Percentiles rank a stretch among this genome's conserved stretches.
Evolutionary conservation across 495 filamentous ascomycete species (phyloP).

Genomic region (Aspergillus indologenus): DNA sequence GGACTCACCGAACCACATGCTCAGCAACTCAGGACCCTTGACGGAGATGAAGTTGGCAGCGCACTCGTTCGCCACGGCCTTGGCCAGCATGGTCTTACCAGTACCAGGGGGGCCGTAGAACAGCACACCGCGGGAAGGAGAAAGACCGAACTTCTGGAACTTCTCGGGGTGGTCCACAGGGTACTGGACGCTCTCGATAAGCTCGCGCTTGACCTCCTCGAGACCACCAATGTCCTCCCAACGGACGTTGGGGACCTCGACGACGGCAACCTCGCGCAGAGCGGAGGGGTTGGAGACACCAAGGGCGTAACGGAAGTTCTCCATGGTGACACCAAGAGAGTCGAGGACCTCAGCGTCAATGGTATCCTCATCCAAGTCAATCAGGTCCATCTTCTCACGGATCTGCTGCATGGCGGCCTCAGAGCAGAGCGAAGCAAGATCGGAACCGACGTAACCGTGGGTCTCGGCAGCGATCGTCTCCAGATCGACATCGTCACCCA

Average conservation of each 20-base stretch:
- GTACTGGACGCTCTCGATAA: conserved; percentile 98
- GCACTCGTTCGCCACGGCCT: conserved; percentile 98
- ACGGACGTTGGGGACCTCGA: conserved; percentile 97
- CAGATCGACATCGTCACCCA: conserved; percentile 93
- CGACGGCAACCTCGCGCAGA: conserved; percentile 96
- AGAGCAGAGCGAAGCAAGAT: conserved; percentile 97
- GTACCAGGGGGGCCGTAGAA: conserved; percentile 99
- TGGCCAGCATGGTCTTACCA: conserved; percentile 99
- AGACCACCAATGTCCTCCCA: conserved; percentile 99
- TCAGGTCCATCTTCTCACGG: conserved; percentile 99
- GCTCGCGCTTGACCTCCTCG: conserved; percentile 97
- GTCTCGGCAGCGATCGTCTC: conserved; percentile 97
- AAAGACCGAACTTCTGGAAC: conserved; percentile 99
- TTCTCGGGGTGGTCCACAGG: conserved; percentile 99
- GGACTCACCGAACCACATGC: conserved; percentile 99
- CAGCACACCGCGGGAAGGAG: conserved; percentile 94
- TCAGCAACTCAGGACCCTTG: conserved; percentile 95
- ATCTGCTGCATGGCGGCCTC: conserved; percentile 99
- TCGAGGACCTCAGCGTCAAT: conserved; percentile 98
- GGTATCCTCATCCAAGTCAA: conserved; percentile 97
- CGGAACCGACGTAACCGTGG: conserved; percentile 97
- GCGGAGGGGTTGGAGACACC: conserved; percentile 98
- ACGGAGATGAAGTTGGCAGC: conserved; percentile 99
- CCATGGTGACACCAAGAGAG: conserved; percentile 97
- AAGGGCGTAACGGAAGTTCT: conserved; percentile 98